Base-by-base conservation (phyloP, 208 protist genomes). In the Tritrichomonas musculus region DNA sequence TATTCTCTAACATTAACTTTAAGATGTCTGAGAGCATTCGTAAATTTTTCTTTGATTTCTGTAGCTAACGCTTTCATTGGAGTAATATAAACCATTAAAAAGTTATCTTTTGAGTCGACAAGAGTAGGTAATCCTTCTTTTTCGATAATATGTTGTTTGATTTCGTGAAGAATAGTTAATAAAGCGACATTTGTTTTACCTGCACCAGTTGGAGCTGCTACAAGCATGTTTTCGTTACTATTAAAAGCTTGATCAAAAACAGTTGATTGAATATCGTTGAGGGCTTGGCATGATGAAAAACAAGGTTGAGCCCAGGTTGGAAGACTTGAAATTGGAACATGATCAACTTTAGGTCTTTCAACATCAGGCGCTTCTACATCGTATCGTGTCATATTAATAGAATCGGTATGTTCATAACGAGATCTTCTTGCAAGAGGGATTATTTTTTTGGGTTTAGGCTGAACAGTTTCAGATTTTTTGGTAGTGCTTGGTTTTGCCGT, bases 111-210 rank as follows among this genome's bases (percentile, higher is more conserved):
- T 65, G 41, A 53, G 60, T 94, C 77, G 57, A 53, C 47, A 36
- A 88, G 25, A 39, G 77, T 22, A 39, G 77, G 77, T 39, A 88
- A n/a, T 39, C 77, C 77, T 39, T 41, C 47, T 72, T 50, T 92
- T 72, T 53, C 14, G 0, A 72, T 50, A 44, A 44, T 96, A 96
- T 30, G 97, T 96, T 80, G 96, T 96, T 94, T 95, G 33, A 99
- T 94, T 80, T 98, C 97, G 39, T 98, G 97, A 25, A 99, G 96
- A 93, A 99, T 99, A 22, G 97, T 95, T 92, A 99, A 97, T 96
- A 99, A 97, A n/a, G 99, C 99, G 25, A 99, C 98, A 96, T 99
- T 99, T 53, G 99, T 99, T 95, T 99, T 99, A 77, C 99, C 99
- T 8, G 98, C 98, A 53, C 98, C 99, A 39, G 99, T 99, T 25